Conservation (phyloP, 441 rosid species). For the Syzygium syzygioides region DNA sequence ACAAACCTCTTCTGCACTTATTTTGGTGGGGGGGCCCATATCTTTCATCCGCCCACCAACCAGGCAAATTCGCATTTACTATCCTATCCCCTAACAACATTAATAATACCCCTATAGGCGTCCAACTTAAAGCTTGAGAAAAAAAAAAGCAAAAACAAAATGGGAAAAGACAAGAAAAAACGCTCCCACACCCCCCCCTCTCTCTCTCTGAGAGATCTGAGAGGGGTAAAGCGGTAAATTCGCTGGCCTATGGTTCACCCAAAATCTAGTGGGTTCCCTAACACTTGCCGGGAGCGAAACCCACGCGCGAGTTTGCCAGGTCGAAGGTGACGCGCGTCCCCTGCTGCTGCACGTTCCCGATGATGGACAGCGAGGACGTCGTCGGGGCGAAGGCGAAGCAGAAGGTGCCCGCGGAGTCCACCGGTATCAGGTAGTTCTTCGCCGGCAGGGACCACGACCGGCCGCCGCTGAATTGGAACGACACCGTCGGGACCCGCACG, state of each 20-base stretch:
- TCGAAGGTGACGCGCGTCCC: constrained; percentile 56
- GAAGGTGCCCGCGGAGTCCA: constrained; percentile 49
- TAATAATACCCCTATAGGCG: neutral
- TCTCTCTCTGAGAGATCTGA: neutral
- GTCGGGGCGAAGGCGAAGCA: constrained; percentile 76
- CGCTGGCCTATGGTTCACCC: neutral
- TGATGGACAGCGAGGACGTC: constrained; percentile 44
- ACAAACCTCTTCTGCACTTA: neutral
- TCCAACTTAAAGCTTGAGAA: neutral
- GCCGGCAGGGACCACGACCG: constrained; percentile 36
- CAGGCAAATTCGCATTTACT: neutral
- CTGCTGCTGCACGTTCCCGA: constrained; percentile 68
- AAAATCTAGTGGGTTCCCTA: constrained; percentile 4
- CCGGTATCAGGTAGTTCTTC: constrained; percentile 49
- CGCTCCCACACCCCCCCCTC: neutral
- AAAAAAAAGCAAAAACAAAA: neutral
- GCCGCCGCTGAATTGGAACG: constrained; percentile 42
- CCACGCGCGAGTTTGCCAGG: constrained; percentile 33
- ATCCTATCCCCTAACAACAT: neutral
- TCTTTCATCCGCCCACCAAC: neutral
- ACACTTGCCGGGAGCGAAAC: constrained; percentile 52
- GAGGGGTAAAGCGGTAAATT: neutral
- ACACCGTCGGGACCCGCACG: constrained; percentile 50
- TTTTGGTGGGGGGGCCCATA: neutral
- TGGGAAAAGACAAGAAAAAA: neutral